Percentiles rank a stretch among this genome's conserved stretches.
phyloP scores from a whole-genome alignment of 2,329 filamentous ascomycete species.

The Orbilia oligospora region DNA sequence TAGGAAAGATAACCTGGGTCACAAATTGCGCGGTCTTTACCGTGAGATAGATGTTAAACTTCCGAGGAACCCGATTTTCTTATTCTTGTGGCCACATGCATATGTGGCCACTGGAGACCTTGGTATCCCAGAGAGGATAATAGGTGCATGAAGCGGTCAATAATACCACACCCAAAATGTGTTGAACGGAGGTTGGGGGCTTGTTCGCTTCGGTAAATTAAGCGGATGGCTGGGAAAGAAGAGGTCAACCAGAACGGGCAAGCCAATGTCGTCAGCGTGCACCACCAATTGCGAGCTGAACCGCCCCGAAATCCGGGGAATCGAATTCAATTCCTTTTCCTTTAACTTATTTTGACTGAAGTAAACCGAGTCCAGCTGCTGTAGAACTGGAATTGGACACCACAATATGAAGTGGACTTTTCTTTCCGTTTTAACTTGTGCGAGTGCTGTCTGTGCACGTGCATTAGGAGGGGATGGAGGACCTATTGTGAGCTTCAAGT shows the following conservation, averaged over 20 bases:
- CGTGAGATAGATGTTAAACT: background rate
- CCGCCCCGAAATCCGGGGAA: background rate
- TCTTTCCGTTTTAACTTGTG: conserved; percentile 18
- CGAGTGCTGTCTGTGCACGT: conserved; percentile 6
- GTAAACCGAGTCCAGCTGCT: conserved; percentile 9
- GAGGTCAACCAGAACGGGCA: background rate
- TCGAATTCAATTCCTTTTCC: background rate
- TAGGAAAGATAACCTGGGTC: background rate
- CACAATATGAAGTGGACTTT: conserved; percentile 42
- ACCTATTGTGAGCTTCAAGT: conserved; percentile 39
- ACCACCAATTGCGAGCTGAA: conserved; percentile 13
- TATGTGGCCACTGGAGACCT: background rate
- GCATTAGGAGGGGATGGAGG: background rate
- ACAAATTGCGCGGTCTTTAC: background rate
- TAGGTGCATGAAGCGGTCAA: background rate
- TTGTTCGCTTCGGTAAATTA: conserved; percentile 41
- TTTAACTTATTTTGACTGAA: background rate
- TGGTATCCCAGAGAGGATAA: background rate
- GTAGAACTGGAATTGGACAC: too few species aligned
- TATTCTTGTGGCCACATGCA: too few species aligned
- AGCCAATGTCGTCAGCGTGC: conserved; percentile 43
- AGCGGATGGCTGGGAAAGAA: conserved; percentile 48
- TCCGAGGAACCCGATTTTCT: background rate
- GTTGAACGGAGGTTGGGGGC: conserved; percentile 30
- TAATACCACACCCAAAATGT: conserved; percentile 39